Base-by-base conservation (phyloP, 345 rosid species). In the Populus simonii region DNA sequence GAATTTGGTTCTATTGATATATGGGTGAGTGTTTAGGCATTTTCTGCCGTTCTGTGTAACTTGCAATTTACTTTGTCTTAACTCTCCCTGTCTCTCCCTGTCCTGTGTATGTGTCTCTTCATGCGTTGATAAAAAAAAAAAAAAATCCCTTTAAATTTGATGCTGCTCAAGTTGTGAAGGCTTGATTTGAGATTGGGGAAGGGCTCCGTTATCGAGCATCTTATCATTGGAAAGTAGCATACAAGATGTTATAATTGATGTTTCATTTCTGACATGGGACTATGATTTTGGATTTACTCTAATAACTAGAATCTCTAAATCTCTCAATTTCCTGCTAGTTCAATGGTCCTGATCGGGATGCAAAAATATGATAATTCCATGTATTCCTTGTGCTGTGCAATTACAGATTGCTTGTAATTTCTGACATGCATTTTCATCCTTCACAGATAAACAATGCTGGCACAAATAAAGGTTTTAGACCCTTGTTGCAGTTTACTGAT, bases 391-490 rank as follows among this genome's bases (percentile, higher is more conserved):
- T 63, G 31, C 67, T 47, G 17, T 15, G 18, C 53, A 47, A 47
- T 12, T 43, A 2, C 47, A 43, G 47, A 43, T 43, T 43, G 47
- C 15, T 43, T 43, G 47, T 43, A 43, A 43, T 10, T 43, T 43
- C 47, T 43, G 15, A 43, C 47, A 10, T 10, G 47, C 47, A 43
- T 43, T 43, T 43, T 43, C 47, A 43, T 43, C 47, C 12, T 43
- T 33, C 74, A 43, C 89, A 95, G 96, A 93, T 95, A 83, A 95
- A 95, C 78, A 95, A 92, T 75, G 97, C 97, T 47, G 99, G 98
- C 82, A 90, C 93, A 23, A 95, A 92, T 79, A 95, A 95, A 87
- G 99, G 99, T 16, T 95, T 95, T 67, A 90, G 95, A 82, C 99
- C 98, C 1, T 47, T 93, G 85, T 87, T 93, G 57, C 92, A 95